These are phyloP conservation scores for Naematelia encephala DNA, from an alignment of 768 basidiomycete species.

Conservation along the genomic window DNA sequence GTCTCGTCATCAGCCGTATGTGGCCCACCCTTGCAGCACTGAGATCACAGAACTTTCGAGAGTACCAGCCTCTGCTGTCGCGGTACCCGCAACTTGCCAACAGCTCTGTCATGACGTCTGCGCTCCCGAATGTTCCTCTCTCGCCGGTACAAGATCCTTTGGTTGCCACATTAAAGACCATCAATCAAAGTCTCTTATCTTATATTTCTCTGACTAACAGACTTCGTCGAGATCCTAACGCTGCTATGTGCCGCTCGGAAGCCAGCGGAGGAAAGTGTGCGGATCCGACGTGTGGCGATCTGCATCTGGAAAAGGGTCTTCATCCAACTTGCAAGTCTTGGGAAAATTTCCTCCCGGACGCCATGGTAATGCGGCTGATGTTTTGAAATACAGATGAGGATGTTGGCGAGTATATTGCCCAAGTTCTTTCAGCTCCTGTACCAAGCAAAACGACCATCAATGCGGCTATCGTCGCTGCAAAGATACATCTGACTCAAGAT, in stretches of 20 bases:
- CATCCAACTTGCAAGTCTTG: conserved; percentile 1
- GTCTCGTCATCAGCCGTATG: neutral
- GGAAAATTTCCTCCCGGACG: neutral
- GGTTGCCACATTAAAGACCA: neutral
- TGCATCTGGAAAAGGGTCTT: conserved; percentile 18
- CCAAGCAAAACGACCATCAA: neutral
- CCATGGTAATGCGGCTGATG: neutral
- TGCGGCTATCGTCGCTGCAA: conserved; percentile 3
- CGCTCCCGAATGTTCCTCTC: neutral
- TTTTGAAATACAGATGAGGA: neutral
- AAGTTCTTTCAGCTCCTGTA: neutral
- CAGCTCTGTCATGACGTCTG: neutral
- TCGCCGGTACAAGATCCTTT: neutral
- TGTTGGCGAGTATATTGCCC: neutral
- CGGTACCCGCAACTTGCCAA: conserved; percentile 31
- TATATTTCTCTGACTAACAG: conserved; percentile 37
- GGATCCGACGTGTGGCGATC: conserved; percentile 29
- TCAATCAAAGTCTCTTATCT: conserved; percentile 23
- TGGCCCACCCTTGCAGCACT: conserved; percentile 6
- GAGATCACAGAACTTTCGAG: conserved; percentile 14
- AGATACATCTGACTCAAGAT: neutral
- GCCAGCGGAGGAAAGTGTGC: conserved; percentile 36
- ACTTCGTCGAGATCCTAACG: conserved; percentile 18
- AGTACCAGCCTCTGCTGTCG: conserved; percentile 24
- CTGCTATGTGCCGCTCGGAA: conserved; percentile 33